phyloP scores from a whole-genome alignment of 768 basidiomycete genomes.

The Hygrophorus pudorinus region DNA sequence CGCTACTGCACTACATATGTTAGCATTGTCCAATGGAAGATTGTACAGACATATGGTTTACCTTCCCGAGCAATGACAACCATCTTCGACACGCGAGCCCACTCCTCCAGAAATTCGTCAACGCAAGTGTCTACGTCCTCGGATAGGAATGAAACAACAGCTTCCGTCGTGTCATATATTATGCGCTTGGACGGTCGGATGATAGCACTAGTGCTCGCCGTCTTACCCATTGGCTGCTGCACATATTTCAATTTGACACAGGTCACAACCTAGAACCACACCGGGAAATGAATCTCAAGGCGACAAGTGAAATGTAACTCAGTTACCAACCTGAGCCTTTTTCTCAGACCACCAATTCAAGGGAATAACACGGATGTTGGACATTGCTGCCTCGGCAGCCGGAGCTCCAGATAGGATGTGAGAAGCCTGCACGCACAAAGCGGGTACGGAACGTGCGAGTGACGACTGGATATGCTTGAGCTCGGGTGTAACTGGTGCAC shows the following conservation, averaged over 20 bases:
- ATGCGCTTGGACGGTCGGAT: constrained; percentile 83
- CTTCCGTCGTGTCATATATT: constrained; percentile 82
- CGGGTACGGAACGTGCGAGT: constrained; percentile 69
- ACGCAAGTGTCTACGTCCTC: constrained; percentile 84
- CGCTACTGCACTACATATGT: constrained; percentile 42
- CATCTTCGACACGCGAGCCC: constrained; percentile 89
- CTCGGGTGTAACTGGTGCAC: constrained; percentile 31
- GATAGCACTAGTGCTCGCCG: constrained; percentile 46
- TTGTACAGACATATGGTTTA: constrained; percentile 17
- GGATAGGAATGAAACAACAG: constrained; percentile 81
- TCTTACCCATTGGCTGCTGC: constrained; percentile 75
- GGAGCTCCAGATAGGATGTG: constrained; percentile 77
- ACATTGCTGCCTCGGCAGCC: constrained; percentile 87
- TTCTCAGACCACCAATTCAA: constrained; percentile 88
- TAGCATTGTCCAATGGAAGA: constrained; percentile 1
- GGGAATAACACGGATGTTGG: constrained; percentile 82
- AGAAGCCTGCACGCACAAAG: constrained; percentile 71
- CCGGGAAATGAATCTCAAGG: neutral
- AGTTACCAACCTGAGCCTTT: constrained; percentile 44
- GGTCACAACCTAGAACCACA: constrained; percentile 55
- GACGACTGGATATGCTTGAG: constrained; percentile 58
- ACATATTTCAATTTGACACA: constrained; percentile 88
- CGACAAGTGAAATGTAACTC: constrained; percentile 6
- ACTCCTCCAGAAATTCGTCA: constrained; percentile 84
- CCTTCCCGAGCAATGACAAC: constrained; percentile 88